Evolutionary conservation across 148 eudicot genomes (phyloP).

Genomic region (Beta vulgaris): DNA sequence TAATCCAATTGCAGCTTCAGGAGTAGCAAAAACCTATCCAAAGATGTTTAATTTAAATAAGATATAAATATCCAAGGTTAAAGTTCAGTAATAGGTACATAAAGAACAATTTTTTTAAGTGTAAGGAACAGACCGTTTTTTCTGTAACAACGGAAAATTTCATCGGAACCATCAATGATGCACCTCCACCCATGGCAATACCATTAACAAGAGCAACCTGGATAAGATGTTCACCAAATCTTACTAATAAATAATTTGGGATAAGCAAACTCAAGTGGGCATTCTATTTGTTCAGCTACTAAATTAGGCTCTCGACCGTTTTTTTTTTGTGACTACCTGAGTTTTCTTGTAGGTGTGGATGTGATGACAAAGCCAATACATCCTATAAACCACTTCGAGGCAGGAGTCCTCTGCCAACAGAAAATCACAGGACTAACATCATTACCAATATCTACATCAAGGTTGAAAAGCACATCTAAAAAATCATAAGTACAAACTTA

Average conservation of each 20-base stretch:
- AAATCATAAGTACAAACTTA: neutral
- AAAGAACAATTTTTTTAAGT: neutral
- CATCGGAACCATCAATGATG: constrained; percentile 88
- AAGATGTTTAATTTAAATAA: neutral
- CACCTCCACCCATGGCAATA: constrained; percentile 97
- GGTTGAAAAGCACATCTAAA: constrained; percentile 1
- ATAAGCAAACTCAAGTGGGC: neutral
- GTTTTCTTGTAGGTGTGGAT: constrained; percentile 87
- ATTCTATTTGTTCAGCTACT: neutral
- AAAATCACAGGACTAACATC: constrained; percentile 6
- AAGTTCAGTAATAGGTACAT: neutral
- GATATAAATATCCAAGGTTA: neutral
- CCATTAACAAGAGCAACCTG: constrained; percentile 98
- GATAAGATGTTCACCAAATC: constrained; percentile 5
- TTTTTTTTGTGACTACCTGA: constrained; percentile 39
- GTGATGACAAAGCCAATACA: constrained; percentile 99
- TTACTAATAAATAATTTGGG: neutral
- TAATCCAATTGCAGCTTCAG: constrained; percentile 92
- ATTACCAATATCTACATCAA: neutral
- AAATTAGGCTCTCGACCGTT: neutral
- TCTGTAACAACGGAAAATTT: constrained; percentile 93
- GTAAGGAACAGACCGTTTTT: constrained; percentile 58
- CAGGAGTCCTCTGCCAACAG: constrained; percentile 75
- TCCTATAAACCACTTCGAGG: constrained; percentile 87
- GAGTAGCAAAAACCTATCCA: constrained; percentile 76